A percentile compares a stretch with the other conserved stretches of the same genome.
phyloP scores from a whole-genome alignment of 1,284 basidiomycete species.

The Irpex sp. region DNA sequence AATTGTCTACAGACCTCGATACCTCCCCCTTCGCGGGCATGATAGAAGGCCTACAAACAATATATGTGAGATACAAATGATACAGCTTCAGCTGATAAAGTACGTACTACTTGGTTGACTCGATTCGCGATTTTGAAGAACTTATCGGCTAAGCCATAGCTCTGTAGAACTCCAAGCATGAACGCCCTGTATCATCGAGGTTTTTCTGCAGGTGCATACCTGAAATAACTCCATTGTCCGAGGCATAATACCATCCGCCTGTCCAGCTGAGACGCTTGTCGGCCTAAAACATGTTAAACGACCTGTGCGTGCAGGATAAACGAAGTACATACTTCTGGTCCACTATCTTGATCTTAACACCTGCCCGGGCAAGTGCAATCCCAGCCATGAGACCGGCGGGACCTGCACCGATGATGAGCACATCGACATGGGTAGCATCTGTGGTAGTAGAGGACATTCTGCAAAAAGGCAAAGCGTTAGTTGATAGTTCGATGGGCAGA shows the following conservation, averaged over 20 bases:
- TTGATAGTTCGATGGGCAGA: background rate
- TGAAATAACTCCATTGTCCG: constrained; percentile 76
- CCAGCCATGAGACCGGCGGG: constrained; percentile 62
- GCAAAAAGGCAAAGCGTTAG: background rate
- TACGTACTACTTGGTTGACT: constrained; percentile 58
- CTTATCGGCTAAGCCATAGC: constrained; percentile 68
- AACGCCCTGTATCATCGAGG: background rate
- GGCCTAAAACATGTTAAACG: constrained; percentile 35
- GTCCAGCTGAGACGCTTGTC: constrained; percentile 57
- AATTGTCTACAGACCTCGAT: constrained; percentile 48
- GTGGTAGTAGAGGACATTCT: background rate
- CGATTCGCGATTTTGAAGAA: constrained; percentile 62
- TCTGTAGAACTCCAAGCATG: constrained; percentile 35
- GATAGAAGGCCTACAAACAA: constrained; percentile 58
- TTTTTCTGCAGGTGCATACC: constrained; percentile 29
- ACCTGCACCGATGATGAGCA: constrained; percentile 54
- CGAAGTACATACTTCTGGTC: constrained; percentile 52
- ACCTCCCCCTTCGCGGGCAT: constrained; percentile 52
- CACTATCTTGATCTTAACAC: constrained; percentile 59
- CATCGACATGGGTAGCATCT: constrained; percentile 30
- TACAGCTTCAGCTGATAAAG: background rate
- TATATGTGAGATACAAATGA: background rate
- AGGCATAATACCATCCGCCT: constrained; percentile 78
- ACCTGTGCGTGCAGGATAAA: background rate
- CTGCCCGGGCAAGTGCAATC: constrained; percentile 57